Percentiles rank a stretch among this genome's conserved stretches.
Conservation (phyloP, 2,329 filamentous ascomycete species). For the Ceratocystis destructans region DNA sequence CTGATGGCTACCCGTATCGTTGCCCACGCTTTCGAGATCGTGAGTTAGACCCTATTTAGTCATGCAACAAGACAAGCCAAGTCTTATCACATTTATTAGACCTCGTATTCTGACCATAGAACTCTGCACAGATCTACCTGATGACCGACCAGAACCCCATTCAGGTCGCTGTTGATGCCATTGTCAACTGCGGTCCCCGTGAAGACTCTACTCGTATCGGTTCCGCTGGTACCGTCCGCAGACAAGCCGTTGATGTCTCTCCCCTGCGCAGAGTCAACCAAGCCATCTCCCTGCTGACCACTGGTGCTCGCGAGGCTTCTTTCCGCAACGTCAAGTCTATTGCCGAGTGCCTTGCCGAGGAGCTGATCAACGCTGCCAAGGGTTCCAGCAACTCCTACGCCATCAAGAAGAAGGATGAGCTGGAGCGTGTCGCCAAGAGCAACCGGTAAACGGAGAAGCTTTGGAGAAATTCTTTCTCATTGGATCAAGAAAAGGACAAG, state of each 20-base stretch:
- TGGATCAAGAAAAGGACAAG: slow-evolving; percentile 22
- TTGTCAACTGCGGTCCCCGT: slow-evolving; percentile 99
- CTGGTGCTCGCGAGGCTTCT: slow-evolving; percentile 92
- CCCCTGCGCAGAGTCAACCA: slow-evolving; percentile 99
- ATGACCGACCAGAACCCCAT: slow-evolving; percentile 99
- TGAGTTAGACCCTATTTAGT: slow-evolving; percentile 39
- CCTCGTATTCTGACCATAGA: slow-evolving; percentile 24
- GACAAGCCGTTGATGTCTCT: slow-evolving; percentile 99
- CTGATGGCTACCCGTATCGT: slow-evolving; percentile 99
- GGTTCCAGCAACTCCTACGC: slow-evolving; percentile 99
- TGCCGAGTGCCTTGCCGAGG: slow-evolving; percentile 97
- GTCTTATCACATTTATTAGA: too few relatives aligned
- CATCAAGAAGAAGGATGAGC: slow-evolving; percentile 99
- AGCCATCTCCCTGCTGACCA: slow-evolving; percentile 97
- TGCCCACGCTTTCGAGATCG: slow-evolving; percentile 98
- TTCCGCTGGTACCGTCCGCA: slow-evolving; percentile 97
- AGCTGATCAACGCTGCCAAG: slow-evolving; percentile 99
- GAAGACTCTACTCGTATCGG: slow-evolving; percentile 99
- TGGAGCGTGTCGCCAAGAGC: slow-evolving; percentile 99
- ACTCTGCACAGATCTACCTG: slow-evolving; percentile 71
- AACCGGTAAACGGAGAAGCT: slow-evolving; percentile 71
- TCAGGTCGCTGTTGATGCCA: slow-evolving; percentile 97
- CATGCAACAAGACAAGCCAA: neutral
- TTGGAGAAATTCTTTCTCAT: slow-evolving; percentile 26
- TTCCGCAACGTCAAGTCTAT: slow-evolving; percentile 99